These are phyloP conservation scores for Metschnikowia kunwiensis DNA, from an alignment of 805 yeast genomes.

Conservation along the genomic window DNA sequence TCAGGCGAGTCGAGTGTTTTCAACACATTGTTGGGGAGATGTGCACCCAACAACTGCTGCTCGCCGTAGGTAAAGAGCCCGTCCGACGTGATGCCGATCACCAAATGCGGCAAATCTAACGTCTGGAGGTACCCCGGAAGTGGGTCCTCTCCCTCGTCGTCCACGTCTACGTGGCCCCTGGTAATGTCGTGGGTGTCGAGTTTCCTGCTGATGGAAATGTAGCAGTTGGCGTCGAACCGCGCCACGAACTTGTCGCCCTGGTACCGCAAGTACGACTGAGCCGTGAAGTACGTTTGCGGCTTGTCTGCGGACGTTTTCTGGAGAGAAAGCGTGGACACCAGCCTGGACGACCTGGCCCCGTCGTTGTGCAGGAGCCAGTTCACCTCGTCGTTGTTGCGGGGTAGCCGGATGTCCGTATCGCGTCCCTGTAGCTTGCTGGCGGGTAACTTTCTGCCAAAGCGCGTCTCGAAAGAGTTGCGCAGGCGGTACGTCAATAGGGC, in stretches of 20 bases:
- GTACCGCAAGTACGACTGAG: conserved; percentile 90
- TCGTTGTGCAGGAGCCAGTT: conserved; percentile 87
- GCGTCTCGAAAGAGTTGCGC: conserved; percentile 83
- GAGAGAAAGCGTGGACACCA: conserved; percentile 1
- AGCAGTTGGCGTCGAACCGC: conserved; percentile 95
- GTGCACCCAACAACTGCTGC: conserved; percentile 76
- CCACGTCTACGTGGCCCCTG: conserved; percentile 56
- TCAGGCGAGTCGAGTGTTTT: conserved; percentile 84
- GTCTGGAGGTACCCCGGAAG: conserved; percentile 53
- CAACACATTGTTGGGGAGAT: conserved; percentile 66
- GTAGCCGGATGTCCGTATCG: conserved; percentile 31
- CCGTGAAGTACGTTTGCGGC: conserved; percentile 76
- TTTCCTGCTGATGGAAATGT: conserved; percentile 89
- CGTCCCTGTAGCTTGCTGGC: conserved; percentile 5
- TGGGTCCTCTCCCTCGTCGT: conserved; percentile 25
- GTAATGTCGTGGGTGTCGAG: conserved; percentile 93
- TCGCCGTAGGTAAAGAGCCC: conserved; percentile 91
- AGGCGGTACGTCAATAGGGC: conserved; percentile 92
- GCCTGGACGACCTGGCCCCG: conserved; percentile 46
- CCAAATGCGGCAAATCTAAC: conserved; percentile 70
- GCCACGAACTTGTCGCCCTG: conserved; percentile 89
- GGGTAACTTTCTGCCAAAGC: conserved; percentile 77
- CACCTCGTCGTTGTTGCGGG: conserved; percentile 58
- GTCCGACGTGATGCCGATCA: conserved; percentile 88
- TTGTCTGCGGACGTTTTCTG: conserved; percentile 15